Evolutionary conservation across 768 basidiomycete genomes (phyloP).

Genomic region (Collybia mongolica): DNA sequence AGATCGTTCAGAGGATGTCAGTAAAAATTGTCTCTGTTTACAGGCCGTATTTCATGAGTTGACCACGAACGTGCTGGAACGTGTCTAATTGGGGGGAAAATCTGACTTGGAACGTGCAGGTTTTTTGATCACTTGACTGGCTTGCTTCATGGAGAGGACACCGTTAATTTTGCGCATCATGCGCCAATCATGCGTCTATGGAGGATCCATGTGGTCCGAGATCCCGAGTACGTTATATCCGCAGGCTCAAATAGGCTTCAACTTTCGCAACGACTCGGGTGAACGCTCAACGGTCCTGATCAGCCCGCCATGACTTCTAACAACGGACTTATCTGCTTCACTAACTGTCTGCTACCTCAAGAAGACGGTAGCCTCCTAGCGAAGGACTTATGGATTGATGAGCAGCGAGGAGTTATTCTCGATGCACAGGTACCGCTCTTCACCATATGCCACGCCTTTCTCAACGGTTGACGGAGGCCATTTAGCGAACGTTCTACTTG

Average conservation of each 20-base stretch:
- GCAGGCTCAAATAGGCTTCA: constrained; percentile 1
- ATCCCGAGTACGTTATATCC: constrained; percentile 10
- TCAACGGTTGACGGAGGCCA: constrained; percentile 8
- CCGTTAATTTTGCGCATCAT: background rate
- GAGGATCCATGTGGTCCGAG: constrained; percentile 15
- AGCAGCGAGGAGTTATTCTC: constrained; percentile 67
- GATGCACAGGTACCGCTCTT: constrained; percentile 60
- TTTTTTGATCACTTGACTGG: background rate
- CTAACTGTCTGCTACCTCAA: constrained; percentile 77
- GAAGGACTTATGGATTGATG: constrained; percentile 83
- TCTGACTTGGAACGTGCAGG: background rate
- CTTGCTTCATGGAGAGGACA: too few relatives aligned
- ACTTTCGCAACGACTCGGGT: background rate
- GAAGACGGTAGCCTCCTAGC: constrained; percentile 77
- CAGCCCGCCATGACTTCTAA: constrained; percentile 34
- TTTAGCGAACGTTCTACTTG: constrained; percentile 66
- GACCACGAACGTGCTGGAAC: too few relatives aligned
- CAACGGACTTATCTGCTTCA: constrained; percentile 81
- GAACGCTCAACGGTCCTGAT: background rate
- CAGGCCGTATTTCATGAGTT: too few relatives aligned
- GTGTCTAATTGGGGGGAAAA: too few relatives aligned
- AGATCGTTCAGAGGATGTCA: too few relatives aligned
- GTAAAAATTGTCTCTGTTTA: too few relatives aligned
- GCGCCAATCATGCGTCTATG: constrained; percentile 6
- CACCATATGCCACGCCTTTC: background rate